phyloP scores from a whole-genome alignment of 148 eudicot species.

The Talinum fruticosum region DNA sequence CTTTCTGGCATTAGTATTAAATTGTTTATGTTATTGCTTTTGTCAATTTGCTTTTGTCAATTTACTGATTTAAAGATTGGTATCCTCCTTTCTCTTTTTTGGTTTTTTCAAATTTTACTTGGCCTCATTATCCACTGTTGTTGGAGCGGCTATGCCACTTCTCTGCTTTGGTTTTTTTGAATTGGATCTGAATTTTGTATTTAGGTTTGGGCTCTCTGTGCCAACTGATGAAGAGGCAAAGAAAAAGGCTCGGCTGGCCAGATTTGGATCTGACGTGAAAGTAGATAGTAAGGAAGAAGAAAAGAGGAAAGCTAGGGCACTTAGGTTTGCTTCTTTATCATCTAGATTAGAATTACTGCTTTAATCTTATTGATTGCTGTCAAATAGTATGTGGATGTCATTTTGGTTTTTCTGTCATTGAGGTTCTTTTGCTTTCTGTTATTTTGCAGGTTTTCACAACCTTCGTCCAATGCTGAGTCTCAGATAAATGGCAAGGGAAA shows the following conservation, averaged over 20 bases:
- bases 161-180: not conserved
- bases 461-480: conserved; percentile 30
- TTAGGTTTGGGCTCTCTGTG: conserved; percentile 63
- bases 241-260: conserved; percentile 80
- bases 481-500: conserved; percentile 42
- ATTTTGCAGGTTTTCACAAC: conserved; percentile 56
- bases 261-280: conserved; percentile 54
- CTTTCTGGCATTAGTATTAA: too few relatives aligned
- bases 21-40: too few relatives aligned
- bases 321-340: conserved; percentile 49
- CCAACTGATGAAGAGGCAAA: conserved; percentile 65
- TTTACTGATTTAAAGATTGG: not conserved
- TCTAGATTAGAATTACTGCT: not conserved
- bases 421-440: not conserved
- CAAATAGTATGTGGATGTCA: not conserved
- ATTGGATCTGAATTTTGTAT: conserved; percentile 11
- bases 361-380: not conserved
- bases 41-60: too few relatives aligned
- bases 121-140: not conserved
- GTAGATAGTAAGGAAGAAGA: conserved; percentile 66
- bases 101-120: not conserved
- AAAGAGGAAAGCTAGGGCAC: conserved; percentile 87
- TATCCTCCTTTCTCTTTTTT: not conserved
- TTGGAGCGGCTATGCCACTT: not conserved
- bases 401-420: not conserved